These are phyloP conservation scores for Chimonanthus salicifolius DNA, from an alignment of 164 flowering plant species.

Conservation along the genomic window DNA sequence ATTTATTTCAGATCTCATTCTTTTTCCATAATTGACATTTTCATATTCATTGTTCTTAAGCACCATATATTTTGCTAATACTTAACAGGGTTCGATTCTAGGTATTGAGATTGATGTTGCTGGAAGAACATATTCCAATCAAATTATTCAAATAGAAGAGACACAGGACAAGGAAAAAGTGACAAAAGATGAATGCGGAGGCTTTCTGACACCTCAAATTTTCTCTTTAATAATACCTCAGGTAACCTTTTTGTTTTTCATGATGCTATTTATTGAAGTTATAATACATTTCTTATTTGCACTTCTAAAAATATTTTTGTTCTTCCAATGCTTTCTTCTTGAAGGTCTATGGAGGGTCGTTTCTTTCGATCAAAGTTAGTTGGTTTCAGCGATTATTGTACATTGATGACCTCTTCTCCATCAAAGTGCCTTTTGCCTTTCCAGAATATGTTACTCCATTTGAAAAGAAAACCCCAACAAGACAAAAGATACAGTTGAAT, in stretches of 20 bases:
- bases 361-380: conserved; percentile 49
- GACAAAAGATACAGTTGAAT: conserved; percentile 65
- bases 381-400: conserved; percentile 77
- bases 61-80: conserved; percentile 39
- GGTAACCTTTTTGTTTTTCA: conserved; percentile 26
- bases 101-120: conserved; percentile 74
- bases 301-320: neutral
- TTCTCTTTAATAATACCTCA: conserved; percentile 66
- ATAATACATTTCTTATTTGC: neutral
- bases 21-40: neutral
- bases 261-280: neutral
- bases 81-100: conserved; percentile 99
- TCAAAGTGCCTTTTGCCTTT: conserved; percentile 69
- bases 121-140: conserved; percentile 49
- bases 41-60: conserved; percentile 32
- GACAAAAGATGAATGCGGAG: conserved; percentile 37
- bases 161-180: conserved; percentile 26
- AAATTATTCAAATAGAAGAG: conserved; percentile 38
- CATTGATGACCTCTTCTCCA: conserved; percentile 44
- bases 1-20: neutral
- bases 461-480: conserved; percentile 52
- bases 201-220: conserved; percentile 55
- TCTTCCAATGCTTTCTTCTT: conserved; percentile 3
- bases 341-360: conserved; percentile 87
- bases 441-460: conserved; percentile 72